A percentile compares a stretch with the other conserved stretches of the same genome.
Conservation (phyloP, 768 basidiomycete species). For the Lactarius akahatsu region DNA sequence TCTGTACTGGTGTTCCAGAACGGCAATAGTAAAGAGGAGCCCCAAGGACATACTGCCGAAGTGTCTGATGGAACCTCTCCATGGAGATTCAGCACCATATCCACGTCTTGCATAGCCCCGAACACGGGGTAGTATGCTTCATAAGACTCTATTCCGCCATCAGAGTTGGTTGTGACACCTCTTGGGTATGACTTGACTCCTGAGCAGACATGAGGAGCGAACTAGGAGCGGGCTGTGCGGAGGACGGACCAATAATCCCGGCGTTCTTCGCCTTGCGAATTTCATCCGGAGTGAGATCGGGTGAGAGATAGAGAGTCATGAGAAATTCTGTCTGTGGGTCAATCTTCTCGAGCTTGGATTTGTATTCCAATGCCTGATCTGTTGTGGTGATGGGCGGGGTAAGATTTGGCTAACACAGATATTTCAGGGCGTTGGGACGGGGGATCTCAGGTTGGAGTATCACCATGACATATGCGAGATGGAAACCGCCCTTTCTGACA, state of each 20-base stretch:
- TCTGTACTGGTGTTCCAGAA: slow-evolving; percentile 43
- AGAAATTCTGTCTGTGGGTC: slow-evolving; percentile 82
- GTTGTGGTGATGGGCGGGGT: slow-evolving; percentile 85
- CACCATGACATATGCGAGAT: slow-evolving; percentile 96
- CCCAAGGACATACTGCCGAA: slow-evolving; percentile 44
- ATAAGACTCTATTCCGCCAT: slow-evolving; percentile 95
- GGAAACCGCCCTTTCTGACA: slow-evolving; percentile 85
- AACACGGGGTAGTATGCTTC: slow-evolving; percentile 92
- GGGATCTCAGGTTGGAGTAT: not conserved
- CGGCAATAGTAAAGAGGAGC: slow-evolving; percentile 1
- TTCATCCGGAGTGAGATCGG: slow-evolving; percentile 86
- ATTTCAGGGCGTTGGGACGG: not conserved
- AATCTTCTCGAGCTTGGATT: slow-evolving; percentile 66
- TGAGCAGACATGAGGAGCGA: slow-evolving; percentile 24
- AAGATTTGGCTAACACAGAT: slow-evolving; percentile 73
- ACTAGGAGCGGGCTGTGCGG: not conserved
- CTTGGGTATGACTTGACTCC: slow-evolving; percentile 96
- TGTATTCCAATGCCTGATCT: slow-evolving; percentile 78
- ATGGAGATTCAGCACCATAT: slow-evolving; percentile 94
- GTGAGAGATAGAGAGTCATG: slow-evolving; percentile 96
- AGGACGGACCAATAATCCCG: slow-evolving; percentile 62
- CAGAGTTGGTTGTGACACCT: slow-evolving; percentile 97
- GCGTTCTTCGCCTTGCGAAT: slow-evolving; percentile 83
- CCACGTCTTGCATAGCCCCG: slow-evolving; percentile 88
- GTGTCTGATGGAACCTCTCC: slow-evolving; percentile 95